Evolutionary conservation across 371 early-diverging fungal species (phyloP).

Genomic region (Phascolomyces articulosus): DNA sequence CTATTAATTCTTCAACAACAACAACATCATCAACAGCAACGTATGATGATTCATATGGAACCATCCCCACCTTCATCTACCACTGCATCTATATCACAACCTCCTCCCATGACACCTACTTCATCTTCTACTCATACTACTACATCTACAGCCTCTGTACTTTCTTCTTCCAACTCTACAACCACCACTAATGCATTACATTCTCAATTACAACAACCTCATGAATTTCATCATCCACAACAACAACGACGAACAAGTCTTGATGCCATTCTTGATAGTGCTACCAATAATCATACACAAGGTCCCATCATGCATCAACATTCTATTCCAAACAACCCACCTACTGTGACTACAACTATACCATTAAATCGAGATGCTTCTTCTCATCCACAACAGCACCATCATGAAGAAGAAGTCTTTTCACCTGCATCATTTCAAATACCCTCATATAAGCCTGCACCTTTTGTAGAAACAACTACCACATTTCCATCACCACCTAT

Average conservation of each 20-base stretch:
- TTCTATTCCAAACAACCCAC: background rate
- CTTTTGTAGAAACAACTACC: background rate
- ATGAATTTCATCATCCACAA: slow-evolving; percentile 8
- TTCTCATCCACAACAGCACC: background rate
- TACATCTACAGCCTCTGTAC: background rate
- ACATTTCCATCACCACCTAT: slow-evolving; percentile 11
- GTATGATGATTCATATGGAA: background rate
- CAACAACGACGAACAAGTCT: slow-evolving; percentile 2
- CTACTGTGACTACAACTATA: background rate
- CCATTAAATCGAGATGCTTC: background rate
- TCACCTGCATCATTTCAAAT: slow-evolving; percentile 3
- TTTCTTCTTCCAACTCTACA: background rate
- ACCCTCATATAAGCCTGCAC: background rate
- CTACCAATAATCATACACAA: background rate
- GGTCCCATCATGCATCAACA: slow-evolving; percentile 5
- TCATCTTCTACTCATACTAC: background rate
- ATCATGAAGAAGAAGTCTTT: slow-evolving; percentile 2
- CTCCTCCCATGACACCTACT: slow-evolving; percentile 1
- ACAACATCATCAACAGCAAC: slow-evolving; percentile 18
- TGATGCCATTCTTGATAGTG: slow-evolving; percentile 2
- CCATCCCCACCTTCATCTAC: background rate
- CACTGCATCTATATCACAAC: background rate
- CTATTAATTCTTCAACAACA: slow-evolving; percentile 31
- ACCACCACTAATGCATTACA: background rate
- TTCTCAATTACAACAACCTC: background rate